Conservation (phyloP, 371 early-diverging fungal genomes). For the Nematocida parisii region DNA sequence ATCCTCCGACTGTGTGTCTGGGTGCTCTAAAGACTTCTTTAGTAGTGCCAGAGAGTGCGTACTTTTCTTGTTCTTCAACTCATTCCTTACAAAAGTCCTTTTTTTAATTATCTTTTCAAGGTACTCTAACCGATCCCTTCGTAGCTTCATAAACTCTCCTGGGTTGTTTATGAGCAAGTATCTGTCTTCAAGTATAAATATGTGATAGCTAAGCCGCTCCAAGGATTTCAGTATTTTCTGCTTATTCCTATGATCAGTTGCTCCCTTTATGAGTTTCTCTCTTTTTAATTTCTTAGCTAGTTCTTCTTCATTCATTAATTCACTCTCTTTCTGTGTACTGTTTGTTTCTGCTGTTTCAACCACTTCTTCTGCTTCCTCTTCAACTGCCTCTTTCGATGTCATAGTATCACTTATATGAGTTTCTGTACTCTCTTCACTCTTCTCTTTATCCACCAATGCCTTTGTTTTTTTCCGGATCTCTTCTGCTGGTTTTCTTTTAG, state of each 20-base stretch:
- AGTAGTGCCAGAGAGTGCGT: conserved; percentile 61
- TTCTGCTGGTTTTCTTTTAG: conserved; percentile 20
- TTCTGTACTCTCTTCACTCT: neutral
- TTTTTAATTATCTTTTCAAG: conserved; percentile 62
- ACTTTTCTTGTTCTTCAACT: conserved; percentile 68
- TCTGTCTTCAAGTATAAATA: conserved; percentile 58
- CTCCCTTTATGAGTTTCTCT: conserved; percentile 62
- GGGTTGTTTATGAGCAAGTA: conserved; percentile 56
- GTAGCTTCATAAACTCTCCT: conserved; percentile 51
- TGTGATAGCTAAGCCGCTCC: conserved; percentile 45
- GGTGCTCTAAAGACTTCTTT: conserved; percentile 55
- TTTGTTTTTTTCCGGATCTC: neutral
- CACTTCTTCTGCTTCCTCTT: conserved; percentile 41
- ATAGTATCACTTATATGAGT: neutral
- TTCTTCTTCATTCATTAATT: conserved; percentile 33
- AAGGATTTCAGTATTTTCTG: conserved; percentile 61
- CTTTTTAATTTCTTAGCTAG: conserved; percentile 53
- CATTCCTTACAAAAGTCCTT: conserved; percentile 63
- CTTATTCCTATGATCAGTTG: conserved; percentile 66
- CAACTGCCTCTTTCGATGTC: neutral
- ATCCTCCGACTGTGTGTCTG: conserved; percentile 54
- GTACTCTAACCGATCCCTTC: conserved; percentile 57
- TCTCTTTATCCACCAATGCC: conserved; percentile 10
- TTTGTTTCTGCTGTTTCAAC: conserved; percentile 6
- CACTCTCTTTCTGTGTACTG: neutral